Evolutionary conservation across 169 alveolate species (phyloP).

Genomic region (Plasmodium blacklocki): DNA sequence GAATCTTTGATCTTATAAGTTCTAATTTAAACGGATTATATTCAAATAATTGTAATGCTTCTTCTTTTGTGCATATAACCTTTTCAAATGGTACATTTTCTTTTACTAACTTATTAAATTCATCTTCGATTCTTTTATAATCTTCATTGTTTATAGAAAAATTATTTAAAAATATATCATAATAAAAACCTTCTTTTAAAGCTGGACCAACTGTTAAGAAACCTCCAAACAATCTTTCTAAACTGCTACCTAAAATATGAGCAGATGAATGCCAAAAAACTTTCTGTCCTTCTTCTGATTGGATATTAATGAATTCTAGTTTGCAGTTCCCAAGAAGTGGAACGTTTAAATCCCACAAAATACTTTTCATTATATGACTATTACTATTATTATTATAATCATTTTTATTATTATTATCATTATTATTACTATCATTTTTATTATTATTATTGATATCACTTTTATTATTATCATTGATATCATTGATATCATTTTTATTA

Average conservation of each 20-base stretch:
- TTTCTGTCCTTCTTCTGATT: slow-evolving; percentile 94
- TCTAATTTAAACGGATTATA: slow-evolving; percentile 98
- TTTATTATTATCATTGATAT: slow-evolving; percentile 85
- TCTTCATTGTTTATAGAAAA: slow-evolving; percentile 81
- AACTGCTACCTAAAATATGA: slow-evolving; percentile 94
- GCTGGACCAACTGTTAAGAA: slow-evolving; percentile 98
- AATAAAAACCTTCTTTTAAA: slow-evolving; percentile 96
- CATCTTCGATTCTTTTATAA: slow-evolving; percentile 74
- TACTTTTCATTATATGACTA: neutral
- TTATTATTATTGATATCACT: neutral
- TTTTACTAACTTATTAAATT: slow-evolving; percentile 80
- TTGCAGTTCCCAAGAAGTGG: slow-evolving; percentile 98
- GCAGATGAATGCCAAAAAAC: slow-evolving; percentile 99
- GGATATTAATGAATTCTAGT: slow-evolving; percentile 92
- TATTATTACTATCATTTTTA: neutral
- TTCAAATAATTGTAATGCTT: slow-evolving; percentile 96
- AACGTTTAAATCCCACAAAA: slow-evolving; percentile 96
- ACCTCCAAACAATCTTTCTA: slow-evolving; percentile 97
- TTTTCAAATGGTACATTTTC: slow-evolving; percentile 96
- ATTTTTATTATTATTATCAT: neutral
- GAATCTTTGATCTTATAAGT: slow-evolving; percentile 95
- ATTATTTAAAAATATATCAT: slow-evolving; percentile 97
- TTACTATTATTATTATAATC: neutral
- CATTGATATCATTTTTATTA: slow-evolving; percentile 10
- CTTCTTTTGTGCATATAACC: slow-evolving; percentile 95